phyloP scores from a whole-genome alignment of 176 grass and related monocot species.

The Oryza punctata region DNA sequence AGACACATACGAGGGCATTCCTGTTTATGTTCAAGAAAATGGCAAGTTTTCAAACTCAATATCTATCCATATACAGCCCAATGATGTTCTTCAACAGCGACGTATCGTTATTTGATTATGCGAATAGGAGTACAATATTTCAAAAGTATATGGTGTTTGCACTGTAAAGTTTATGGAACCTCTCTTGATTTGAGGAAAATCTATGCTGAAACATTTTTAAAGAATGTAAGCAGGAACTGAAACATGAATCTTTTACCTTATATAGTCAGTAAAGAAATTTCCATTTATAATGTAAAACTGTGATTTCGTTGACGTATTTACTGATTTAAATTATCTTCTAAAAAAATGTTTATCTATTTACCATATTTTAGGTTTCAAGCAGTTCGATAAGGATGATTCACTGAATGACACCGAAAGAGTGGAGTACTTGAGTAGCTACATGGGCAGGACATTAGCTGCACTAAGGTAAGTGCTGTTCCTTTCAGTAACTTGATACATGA shows the following conservation, averaged over 20 bases:
- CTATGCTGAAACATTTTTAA: too few species aligned
- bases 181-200: not conserved
- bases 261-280: too few species aligned
- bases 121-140: not conserved
- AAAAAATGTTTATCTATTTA: not conserved
- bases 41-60: conserved; percentile 34
- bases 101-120: not conserved
- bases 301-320: not conserved
- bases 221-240: not conserved
- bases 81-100: not conserved
- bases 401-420: conserved; percentile 43
- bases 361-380: conserved; percentile 44
- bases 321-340: not conserved
- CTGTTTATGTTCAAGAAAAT: conserved; percentile 88
- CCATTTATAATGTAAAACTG: not conserved
- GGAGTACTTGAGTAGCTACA: conserved; percentile 62
- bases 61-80: not conserved
- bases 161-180: not conserved
- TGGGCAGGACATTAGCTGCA: conserved; percentile 54
- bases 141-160: not conserved
- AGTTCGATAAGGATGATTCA: not conserved
- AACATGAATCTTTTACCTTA: not conserved
- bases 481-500: not conserved
- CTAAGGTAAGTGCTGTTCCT: conserved; percentile 39
- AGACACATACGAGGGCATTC: conserved; percentile 60